These are phyloP conservation scores for Cyathus striatus DNA, from an alignment of 768 basidiomycete species.

Conservation along the genomic window DNA sequence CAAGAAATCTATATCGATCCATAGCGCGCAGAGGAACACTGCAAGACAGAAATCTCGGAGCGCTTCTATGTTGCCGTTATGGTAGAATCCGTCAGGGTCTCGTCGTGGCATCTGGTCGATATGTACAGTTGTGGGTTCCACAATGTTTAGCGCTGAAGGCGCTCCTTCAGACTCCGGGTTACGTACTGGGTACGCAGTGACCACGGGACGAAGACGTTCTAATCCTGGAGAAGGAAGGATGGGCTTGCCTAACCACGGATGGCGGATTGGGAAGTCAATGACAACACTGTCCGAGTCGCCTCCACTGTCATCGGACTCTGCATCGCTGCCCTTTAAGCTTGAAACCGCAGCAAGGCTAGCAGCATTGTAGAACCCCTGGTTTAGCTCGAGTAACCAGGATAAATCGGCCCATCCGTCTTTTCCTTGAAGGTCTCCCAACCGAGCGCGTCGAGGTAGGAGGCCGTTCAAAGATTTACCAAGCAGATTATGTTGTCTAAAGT, in stretches of 20 bases:
- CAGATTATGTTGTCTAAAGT: slow-evolving; percentile 8
- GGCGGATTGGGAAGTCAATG: slow-evolving; percentile 1
- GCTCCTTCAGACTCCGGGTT: slow-evolving; percentile 1
- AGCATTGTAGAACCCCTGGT: slow-evolving; percentile 20
- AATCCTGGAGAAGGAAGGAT: slow-evolving; percentile 12
- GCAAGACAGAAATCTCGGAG: slow-evolving; percentile 1
- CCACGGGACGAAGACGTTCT: slow-evolving; percentile 14
- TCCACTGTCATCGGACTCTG: not conserved
- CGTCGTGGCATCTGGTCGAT: slow-evolving; percentile 3
- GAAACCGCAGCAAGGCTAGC: slow-evolving; percentile 15
- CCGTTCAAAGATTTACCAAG: slow-evolving; percentile 17
- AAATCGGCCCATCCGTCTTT: slow-evolving; percentile 16
- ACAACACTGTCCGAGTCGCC: slow-evolving; percentile 1
- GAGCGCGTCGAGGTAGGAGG: slow-evolving; percentile 13
- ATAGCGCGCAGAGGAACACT: not conserved
- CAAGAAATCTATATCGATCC: slow-evolving; percentile 1
- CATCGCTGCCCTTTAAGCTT: slow-evolving; percentile 4
- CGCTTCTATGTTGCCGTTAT: slow-evolving; percentile 7
- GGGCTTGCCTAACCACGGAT: slow-evolving; percentile 15
- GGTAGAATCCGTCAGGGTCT: slow-evolving; percentile 7
- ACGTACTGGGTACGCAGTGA: slow-evolving; percentile 13
- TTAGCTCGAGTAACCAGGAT: slow-evolving; percentile 16
- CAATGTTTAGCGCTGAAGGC: slow-evolving; percentile 7
- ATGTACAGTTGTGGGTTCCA: slow-evolving; percentile 3
- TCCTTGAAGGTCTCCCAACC: slow-evolving; percentile 9